Conservation (phyloP, 495 filamentous ascomycete species). For the Filosporella fistucella region DNA sequence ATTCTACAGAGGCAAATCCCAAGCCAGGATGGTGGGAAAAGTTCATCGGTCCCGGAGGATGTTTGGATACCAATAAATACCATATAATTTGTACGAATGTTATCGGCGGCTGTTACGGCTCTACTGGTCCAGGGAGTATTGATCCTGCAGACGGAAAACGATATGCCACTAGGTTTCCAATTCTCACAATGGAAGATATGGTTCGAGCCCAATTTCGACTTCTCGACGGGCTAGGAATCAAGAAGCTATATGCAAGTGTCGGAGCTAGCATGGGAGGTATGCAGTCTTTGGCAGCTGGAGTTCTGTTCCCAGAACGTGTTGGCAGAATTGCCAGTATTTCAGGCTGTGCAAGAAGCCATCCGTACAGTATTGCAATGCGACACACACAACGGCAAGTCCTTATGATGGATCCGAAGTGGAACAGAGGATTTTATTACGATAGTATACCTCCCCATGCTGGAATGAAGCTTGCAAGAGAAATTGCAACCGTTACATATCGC, state of each 20-base stretch:
- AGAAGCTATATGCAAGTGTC: slow-evolving; percentile 85
- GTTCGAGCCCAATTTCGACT: slow-evolving; percentile 91
- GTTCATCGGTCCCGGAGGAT: slow-evolving; percentile 87
- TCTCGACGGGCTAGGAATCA: slow-evolving; percentile 73
- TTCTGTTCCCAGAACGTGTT: slow-evolving; percentile 77
- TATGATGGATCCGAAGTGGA: slow-evolving; percentile 98
- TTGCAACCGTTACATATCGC: slow-evolving; percentile 95
- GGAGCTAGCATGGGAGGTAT: slow-evolving; percentile 98
- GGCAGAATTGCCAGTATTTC: slow-evolving; percentile 83
- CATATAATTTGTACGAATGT: slow-evolving; percentile 96
- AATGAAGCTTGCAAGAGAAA: slow-evolving; percentile 97
- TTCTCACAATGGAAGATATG: slow-evolving; percentile 97
- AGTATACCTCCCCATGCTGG: slow-evolving; percentile 85
- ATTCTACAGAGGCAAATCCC: slow-evolving; percentile 78
- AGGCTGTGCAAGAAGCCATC: slow-evolving; percentile 92
- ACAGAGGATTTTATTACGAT: slow-evolving; percentile 94
- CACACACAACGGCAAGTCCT: slow-evolving; percentile 96
- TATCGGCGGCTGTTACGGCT: slow-evolving; percentile 93
- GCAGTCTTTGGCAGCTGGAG: slow-evolving; percentile 91
- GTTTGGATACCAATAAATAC: slow-evolving; percentile 88
- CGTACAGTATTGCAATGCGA: slow-evolving; percentile 98
- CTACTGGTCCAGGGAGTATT: slow-evolving; percentile 81
- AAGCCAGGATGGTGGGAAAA: slow-evolving; percentile 99
- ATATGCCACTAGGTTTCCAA: slow-evolving; percentile 95
- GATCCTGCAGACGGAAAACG: slow-evolving; percentile 84